Evolutionary conservation across 305 asterid genomes (phyloP), one percentile per base, ranked within the genome.

Genomic region (Fraxinus latifolia): DNA sequence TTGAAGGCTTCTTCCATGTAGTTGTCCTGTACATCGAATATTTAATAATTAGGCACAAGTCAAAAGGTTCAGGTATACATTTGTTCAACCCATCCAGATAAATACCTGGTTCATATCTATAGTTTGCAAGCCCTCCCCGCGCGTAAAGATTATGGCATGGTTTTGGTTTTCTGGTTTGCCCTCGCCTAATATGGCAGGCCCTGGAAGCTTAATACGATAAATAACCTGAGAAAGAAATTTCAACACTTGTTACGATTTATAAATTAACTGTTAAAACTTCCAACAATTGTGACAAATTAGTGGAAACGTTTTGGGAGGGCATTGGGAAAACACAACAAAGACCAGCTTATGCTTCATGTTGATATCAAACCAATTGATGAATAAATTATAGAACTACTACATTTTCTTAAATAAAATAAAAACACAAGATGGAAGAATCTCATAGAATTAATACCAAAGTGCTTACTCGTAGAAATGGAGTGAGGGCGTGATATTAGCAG

Each of bases 111-210:
- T 95, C 99, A 95, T 95, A 88, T 95, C 99, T 85, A 95, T 94
- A 62, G 99, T 95, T 84, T 95, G 99, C 93, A 95, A 86, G 81
- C 99, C 99, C 92, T 95, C 99, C 79, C 99, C 99, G 3, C 99
- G 98, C 9, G 99, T 95, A 86, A 95, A 95, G 85, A 95, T 92
- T 83, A 95, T 95, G 53, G 99, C 98, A 89, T 95, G 99, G 87
- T 95, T 95, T 89, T 95, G 99, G 87, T 95, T 95, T 86, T 95
- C 99, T 23, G 99, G 99, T 90, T 95, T 95, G 84, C 99, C 99
- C 86, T 94, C 99, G 75, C 99, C 99, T 86, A 95, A 83, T 81
- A 95, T 90, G 80, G 99, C 96, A n/a, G 92, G 91, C 60, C 99
- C 99, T 0, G 99, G 99, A 76, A 95, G 96, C 80, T 94, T 95